These are phyloP conservation scores for Akanthomyces uredinophilus DNA, from an alignment of 2,329 filamentous ascomycete genomes.

Conservation along the genomic window DNA sequence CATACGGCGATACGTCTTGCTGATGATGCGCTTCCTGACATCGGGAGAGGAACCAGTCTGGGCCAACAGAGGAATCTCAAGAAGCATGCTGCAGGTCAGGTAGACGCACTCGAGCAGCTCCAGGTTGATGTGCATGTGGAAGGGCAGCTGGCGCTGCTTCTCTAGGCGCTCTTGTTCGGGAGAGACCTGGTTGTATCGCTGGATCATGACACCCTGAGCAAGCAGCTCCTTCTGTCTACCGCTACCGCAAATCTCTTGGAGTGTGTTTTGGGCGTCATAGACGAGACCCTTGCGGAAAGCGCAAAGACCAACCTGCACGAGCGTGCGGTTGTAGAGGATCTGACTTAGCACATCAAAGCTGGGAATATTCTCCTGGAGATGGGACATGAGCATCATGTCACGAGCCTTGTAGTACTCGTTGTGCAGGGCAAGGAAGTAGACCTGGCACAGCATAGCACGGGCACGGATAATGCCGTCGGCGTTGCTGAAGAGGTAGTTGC, in stretches of 20 bases:
- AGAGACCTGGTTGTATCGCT: conserved; percentile 91
- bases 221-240: conserved; percentile 96
- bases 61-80: conserved; percentile 94
- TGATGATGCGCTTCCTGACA: conserved; percentile 95
- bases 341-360: conserved; percentile 97
- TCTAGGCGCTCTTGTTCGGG: conserved; percentile 97
- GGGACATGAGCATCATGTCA: conserved; percentile 99
- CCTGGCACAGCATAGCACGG: conserved; percentile 95
- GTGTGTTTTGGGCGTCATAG: conserved; percentile 94
- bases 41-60: conserved; percentile 96
- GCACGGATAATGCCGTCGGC: conserved; percentile 95
- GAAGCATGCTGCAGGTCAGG: conserved; percentile 97
- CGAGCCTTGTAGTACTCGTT: conserved; percentile 97
- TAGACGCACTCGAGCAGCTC: conserved; percentile 98
- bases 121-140: conserved; percentile 99
- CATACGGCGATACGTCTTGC: conserved; percentile 99
- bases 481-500: conserved; percentile 90
- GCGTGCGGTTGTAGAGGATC: conserved; percentile 96
- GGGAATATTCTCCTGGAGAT: conserved; percentile 93
- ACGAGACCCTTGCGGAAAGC: conserved; percentile 96
- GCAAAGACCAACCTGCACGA: conserved; percentile 96
- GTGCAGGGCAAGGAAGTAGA: conserved; percentile 96
- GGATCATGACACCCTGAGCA: conserved; percentile 96
- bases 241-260: conserved; percentile 97
- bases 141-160: conserved; percentile 93